Base-by-base conservation (phyloP, 2,329 filamentous ascomycete species). In the Paecilomyces formosus region DNA sequence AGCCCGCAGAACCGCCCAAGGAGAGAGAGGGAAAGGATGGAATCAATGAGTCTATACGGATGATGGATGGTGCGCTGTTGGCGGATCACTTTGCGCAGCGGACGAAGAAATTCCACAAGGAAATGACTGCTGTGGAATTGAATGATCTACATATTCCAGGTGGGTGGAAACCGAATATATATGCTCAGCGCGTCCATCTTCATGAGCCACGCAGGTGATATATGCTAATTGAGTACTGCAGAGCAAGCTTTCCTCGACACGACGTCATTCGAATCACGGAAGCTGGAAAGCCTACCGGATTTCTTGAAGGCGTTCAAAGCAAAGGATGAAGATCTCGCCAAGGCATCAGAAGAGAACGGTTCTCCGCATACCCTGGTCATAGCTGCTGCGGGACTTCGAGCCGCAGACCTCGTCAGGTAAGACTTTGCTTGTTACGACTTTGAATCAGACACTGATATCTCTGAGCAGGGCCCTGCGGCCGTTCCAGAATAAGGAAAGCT, bases 311-410 rank as follows among this genome's bases (percentile, higher is more conserved):
- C 79, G 12, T 78, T 75, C 66, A 74, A 69, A 61, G 76, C 83
- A 0, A 79, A 79, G 24, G 82, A 85, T 55, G 80, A 83, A 57
- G 81, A 79, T 57, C 78, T 96, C 21, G 81, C 81, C 1, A 81
- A 84, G 57, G 82, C 89, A 0, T 83, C 89, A 0, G 83, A 88
- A 75, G 80, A 85, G 66, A 87, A 86, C 49, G 89, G 88, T 5
- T 79, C 85, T 1, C 89, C 89, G 31, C 94, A 97, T 73, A 97
- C 93, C 1, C 81, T 99, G 57, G 85, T 99, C 35, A 83, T 99
- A n/a, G 86, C 92, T 12, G 85, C 85, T 8, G 91, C 92, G 5
- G 94, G 91, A 0, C 79, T 97, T 58, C 82, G 94, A 67, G 92
- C 94, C 3, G 92, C 93, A 15, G 90, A 97, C 69, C 76, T 97